Evolutionary conservation across 495 filamentous ascomycete genomes (phyloP).

Genomic region (Podospora tetraspora): DNA sequence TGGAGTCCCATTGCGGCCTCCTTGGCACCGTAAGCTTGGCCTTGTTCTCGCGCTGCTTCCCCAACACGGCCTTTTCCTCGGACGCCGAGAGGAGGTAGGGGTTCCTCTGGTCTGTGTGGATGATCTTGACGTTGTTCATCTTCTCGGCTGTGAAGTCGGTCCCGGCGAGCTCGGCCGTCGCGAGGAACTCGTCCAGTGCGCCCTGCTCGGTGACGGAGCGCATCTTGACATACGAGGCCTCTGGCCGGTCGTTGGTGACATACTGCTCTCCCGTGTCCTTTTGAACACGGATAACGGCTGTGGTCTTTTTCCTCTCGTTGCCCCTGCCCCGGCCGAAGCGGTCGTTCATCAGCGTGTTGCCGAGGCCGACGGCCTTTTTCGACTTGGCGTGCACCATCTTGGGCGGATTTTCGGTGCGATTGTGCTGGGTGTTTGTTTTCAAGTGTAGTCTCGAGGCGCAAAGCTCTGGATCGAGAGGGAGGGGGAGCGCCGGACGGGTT

Average conservation of each 20-base stretch:
- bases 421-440: neutral
- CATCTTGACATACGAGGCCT: conserved; percentile 92
- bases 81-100: conserved; percentile 83
- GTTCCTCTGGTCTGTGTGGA: conserved; percentile 91
- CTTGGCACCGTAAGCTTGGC: conserved; percentile 79
- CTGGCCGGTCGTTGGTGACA: conserved; percentile 66
- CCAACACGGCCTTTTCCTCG: conserved; percentile 72
- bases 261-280: conserved; percentile 59
- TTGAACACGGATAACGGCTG: conserved; percentile 57
- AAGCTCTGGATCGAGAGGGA: conserved; percentile 5
- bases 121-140: conserved; percentile 97
- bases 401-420: conserved; percentile 7
- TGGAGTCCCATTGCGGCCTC: conserved; percentile 79
- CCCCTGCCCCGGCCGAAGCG: conserved; percentile 87
- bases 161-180: conserved; percentile 87
- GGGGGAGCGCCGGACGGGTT: neutral
- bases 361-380: conserved; percentile 89
- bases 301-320: conserved; percentile 54
- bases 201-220: conserved; percentile 96
- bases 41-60: conserved; percentile 77
- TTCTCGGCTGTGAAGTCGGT: conserved; percentile 99
- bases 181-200: conserved; percentile 70
- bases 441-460: neutral
- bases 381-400: conserved; percentile 91
- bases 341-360: conserved; percentile 80